Evolutionary conservation across 805 yeast genomes (phyloP).

Genomic region (Barnettozyma vustinii): DNA sequence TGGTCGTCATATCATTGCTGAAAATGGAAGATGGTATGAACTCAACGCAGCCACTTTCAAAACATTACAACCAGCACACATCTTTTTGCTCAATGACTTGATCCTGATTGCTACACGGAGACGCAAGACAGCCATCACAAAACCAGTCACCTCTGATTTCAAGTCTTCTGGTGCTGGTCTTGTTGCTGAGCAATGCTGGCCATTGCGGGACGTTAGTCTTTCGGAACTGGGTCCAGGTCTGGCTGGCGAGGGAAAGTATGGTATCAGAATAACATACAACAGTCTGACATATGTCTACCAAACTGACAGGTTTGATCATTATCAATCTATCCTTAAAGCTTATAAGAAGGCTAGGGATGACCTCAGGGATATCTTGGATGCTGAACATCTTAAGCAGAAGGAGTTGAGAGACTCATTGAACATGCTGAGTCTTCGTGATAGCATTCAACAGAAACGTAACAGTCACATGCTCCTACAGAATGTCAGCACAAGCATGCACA

Average conservation of each 20-base stretch:
- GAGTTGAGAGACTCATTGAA: slow-evolving; percentile 41
- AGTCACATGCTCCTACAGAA: slow-evolving; percentile 43
- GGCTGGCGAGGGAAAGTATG: slow-evolving; percentile 24
- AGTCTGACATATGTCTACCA: slow-evolving; percentile 50
- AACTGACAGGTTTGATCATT: slow-evolving; percentile 57
- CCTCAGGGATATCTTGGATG: slow-evolving; percentile 47
- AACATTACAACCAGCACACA: slow-evolving; percentile 66
- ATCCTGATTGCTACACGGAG: slow-evolving; percentile 67
- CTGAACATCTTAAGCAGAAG: slow-evolving; percentile 40
- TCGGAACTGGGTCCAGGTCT: slow-evolving; percentile 17
- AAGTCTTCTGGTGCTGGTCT: slow-evolving; percentile 28
- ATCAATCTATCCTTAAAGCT: slow-evolving; percentile 45
- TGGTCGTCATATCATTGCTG: slow-evolving; percentile 74
- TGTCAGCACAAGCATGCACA: slow-evolving; percentile 56
- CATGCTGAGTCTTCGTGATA: slow-evolving; percentile 30
- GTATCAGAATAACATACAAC: slow-evolving; percentile 43
- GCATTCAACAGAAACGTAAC: slow-evolving; percentile 22
- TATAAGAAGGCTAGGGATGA: slow-evolving; percentile 60
- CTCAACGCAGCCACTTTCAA: slow-evolving; percentile 82
- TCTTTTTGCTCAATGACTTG: slow-evolving; percentile 74
- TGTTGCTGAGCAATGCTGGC: slow-evolving; percentile 76
- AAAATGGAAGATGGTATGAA: slow-evolving; percentile 83
- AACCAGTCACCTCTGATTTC: slow-evolving; percentile 27
- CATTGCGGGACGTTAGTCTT: slow-evolving; percentile 51
- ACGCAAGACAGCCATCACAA: slow-evolving; percentile 24